phyloP scores from a whole-genome alignment of 2,329 filamentous ascomycete genomes.

The Epichloe brachyelytri region DNA sequence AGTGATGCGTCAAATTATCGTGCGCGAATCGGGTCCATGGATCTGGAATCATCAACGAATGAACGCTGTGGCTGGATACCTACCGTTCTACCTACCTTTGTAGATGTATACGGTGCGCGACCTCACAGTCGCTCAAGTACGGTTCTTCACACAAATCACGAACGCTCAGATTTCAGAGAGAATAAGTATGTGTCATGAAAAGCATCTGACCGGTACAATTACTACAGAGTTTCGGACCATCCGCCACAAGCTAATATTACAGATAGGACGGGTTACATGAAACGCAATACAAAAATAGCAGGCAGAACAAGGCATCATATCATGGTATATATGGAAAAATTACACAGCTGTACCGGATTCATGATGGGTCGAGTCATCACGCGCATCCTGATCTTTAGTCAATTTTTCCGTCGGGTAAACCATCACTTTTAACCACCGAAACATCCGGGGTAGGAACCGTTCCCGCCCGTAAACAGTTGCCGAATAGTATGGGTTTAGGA shows the following conservation, averaged over 20 bases:
- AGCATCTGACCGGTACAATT: background rate
- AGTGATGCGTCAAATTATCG: background rate
- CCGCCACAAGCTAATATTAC: conserved; percentile 2
- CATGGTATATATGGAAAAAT: background rate
- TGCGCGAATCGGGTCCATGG: too few species aligned
- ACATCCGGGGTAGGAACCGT: background rate
- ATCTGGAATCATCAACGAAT: too few species aligned
- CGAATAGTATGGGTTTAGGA: background rate
- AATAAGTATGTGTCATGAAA: background rate
- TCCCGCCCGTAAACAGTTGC: background rate
- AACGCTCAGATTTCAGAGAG: too few species aligned
- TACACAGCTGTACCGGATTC: background rate
- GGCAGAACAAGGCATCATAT: background rate
- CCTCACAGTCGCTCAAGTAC: too few species aligned
- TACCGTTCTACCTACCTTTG: too few species aligned
- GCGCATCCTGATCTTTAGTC: background rate
- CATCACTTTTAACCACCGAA: background rate
- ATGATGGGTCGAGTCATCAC: background rate
- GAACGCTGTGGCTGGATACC: too few species aligned
- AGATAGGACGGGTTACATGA: background rate
- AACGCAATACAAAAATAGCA: background rate
- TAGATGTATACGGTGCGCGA: too few species aligned
- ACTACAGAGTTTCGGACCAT: conserved; percentile 1
- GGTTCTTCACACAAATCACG: too few species aligned
- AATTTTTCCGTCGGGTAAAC: background rate